These are phyloP conservation scores for barley (Hordeum vulgare) DNA, from an alignment of 176 grass and related monocot genomes.

Conservation along the genomic window MorexV3_pseudomolecules_assembly NC_058518.1:487127461-487127960, in stretches of 20 bases:
- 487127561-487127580: background rate
- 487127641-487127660: background rate
- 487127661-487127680: constrained; percentile 24
- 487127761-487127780: constrained; percentile 63
- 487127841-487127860: constrained; percentile 57
- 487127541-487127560: background rate
- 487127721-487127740: constrained; percentile 20
- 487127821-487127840: constrained; percentile 46
- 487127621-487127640: constrained; percentile 23
- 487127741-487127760: constrained; percentile 63
- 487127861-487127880: constrained; percentile 40
- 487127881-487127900: constrained; percentile 48
- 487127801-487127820: constrained; percentile 82
- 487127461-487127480: background rate
- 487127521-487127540: no score
- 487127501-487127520: no score
- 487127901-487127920: constrained; percentile 38
- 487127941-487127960: constrained; percentile 68
- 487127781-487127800: constrained; percentile 46
- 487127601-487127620: constrained; percentile 25
- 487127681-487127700: constrained; percentile 36
- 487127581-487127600: background rate
- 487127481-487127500: background rate
- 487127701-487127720: background rate
- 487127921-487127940: constrained; percentile 66